Evolutionary conservation across 2,329 filamentous ascomycete species (phyloP).

Genomic region (Talaromyces sp.): DNA sequence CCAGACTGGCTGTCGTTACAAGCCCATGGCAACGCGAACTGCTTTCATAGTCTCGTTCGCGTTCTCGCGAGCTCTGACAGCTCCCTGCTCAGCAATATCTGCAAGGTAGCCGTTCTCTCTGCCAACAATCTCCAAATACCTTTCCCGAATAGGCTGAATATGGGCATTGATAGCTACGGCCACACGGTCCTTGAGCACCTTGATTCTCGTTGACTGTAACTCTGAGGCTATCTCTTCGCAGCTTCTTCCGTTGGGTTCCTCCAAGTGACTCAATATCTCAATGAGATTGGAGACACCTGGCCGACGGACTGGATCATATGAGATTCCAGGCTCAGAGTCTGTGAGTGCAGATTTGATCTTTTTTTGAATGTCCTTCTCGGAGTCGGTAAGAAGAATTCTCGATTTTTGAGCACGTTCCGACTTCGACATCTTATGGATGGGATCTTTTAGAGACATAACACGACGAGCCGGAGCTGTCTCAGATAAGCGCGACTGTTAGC

Average conservation of each 20-base stretch:
- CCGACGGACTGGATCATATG: conserved; percentile 63
- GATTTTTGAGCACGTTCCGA: conserved; percentile 67
- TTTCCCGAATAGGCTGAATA: conserved; percentile 32
- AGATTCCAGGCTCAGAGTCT: conserved; percentile 62
- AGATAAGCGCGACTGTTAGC: background rate
- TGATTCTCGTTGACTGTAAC: conserved; percentile 45
- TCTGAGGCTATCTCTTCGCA: conserved; percentile 46
- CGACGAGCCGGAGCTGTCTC: conserved; percentile 70
- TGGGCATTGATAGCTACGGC: conserved; percentile 40
- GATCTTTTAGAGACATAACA: conserved; percentile 82
- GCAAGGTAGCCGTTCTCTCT: conserved; percentile 27
- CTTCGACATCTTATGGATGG: conserved; percentile 88
- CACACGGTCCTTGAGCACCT: conserved; percentile 60
- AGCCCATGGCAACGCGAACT: conserved; percentile 29
- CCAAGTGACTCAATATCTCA: conserved; percentile 68
- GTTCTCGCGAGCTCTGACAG: conserved; percentile 27
- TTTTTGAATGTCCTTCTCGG: conserved; percentile 54
- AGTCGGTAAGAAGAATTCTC: conserved; percentile 77
- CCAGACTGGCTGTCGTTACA: conserved; percentile 19
- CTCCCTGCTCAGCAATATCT: conserved; percentile 28
- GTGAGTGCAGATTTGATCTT: conserved; percentile 74
- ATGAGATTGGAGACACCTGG: conserved; percentile 87
- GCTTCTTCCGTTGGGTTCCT: conserved; percentile 53
- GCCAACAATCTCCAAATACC: conserved; percentile 27
- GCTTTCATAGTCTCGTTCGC: conserved; percentile 28